These are phyloP conservation scores for Chaetothyriales sp. DNA, from an alignment of 2,329 filamentous ascomycete genomes.

Conservation along the genomic window DNA sequence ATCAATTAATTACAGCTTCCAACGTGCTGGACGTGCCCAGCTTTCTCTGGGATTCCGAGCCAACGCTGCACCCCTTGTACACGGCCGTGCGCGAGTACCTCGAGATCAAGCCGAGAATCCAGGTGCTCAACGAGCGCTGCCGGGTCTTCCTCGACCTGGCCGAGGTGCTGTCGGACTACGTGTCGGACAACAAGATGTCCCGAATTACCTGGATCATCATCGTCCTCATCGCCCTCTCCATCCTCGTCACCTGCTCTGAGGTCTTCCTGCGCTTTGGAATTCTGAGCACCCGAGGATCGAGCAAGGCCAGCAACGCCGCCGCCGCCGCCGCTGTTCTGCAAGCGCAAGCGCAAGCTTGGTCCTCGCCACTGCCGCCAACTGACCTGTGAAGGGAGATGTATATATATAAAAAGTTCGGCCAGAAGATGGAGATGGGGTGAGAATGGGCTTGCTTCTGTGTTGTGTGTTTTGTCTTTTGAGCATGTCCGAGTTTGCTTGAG, in stretches of 20 bases:
- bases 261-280: constrained; percentile 75
- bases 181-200: constrained; percentile 91
- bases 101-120: constrained; percentile 89
- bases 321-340: neutral
- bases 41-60: constrained; percentile 97
- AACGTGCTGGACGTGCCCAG: constrained; percentile 93
- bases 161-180: constrained; percentile 82
- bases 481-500: too few species aligned
- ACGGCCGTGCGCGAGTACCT: constrained; percentile 90
- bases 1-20: constrained; percentile 45
- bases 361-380: too few species aligned
- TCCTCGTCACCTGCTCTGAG: constrained; percentile 79
- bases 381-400: neutral
- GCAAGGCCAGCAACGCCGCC: constrained; percentile 1
- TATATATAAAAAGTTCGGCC: too few species aligned
- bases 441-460: too few species aligned
- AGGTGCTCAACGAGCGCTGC: constrained; percentile 93
- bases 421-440: too few species aligned
- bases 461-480: too few species aligned
- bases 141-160: constrained; percentile 91
- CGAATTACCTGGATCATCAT: constrained; percentile 90
- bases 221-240: constrained; percentile 76
- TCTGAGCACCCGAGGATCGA: constrained; percentile 26
- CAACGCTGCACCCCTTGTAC: constrained; percentile 86
- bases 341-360: neutral